Evolutionary conservation across 495 filamentous ascomycete genomes (phyloP).

Genomic region (Penicillium canariense): DNA sequence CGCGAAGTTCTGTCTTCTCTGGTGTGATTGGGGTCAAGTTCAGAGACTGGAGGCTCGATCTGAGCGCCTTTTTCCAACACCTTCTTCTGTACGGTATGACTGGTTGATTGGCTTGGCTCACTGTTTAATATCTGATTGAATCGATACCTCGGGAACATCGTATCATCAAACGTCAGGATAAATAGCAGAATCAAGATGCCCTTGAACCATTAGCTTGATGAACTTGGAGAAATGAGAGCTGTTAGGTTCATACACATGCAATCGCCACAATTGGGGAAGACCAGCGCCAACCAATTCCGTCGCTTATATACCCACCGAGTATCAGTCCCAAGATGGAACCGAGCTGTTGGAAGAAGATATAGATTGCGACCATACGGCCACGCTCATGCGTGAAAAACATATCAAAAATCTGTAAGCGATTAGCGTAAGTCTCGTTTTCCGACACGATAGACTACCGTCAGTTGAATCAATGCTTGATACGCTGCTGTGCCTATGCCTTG

Average conservation of each 20-base stretch:
- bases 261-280: slow-evolving; percentile 32
- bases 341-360: slow-evolving; percentile 30
- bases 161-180: slow-evolving; percentile 36
- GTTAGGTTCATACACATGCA: slow-evolving; percentile 20
- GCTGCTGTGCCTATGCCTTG: slow-evolving; percentile 31
- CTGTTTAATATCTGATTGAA: slow-evolving; percentile 10
- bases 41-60: slow-evolving; percentile 9
- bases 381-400: slow-evolving; percentile 31
- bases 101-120: neutral
- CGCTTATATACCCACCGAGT: slow-evolving; percentile 27
- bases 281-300: slow-evolving; percentile 37
- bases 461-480: slow-evolving; percentile 32
- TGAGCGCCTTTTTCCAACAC: slow-evolving; percentile 8
- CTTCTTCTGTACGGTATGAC: neutral
- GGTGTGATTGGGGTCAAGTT: slow-evolving; percentile 5
- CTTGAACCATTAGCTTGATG: no score
- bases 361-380: slow-evolving; percentile 27
- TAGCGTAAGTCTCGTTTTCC: neutral
- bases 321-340: slow-evolving; percentile 31
- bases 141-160: slow-evolving; percentile 33
- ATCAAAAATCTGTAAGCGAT: slow-evolving; percentile 27
- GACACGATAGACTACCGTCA: slow-evolving; percentile 17
- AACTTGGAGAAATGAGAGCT: no score
- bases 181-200: slow-evolving; percentile 13
- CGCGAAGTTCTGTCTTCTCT: slow-evolving; percentile 23